Percentiles rank a stretch among this genome's conserved stretches.
These are phyloP conservation scores for Lolium multiflorum DNA, from an alignment of 176 grass and related monocot species.

Conservation along the genomic window DNA sequence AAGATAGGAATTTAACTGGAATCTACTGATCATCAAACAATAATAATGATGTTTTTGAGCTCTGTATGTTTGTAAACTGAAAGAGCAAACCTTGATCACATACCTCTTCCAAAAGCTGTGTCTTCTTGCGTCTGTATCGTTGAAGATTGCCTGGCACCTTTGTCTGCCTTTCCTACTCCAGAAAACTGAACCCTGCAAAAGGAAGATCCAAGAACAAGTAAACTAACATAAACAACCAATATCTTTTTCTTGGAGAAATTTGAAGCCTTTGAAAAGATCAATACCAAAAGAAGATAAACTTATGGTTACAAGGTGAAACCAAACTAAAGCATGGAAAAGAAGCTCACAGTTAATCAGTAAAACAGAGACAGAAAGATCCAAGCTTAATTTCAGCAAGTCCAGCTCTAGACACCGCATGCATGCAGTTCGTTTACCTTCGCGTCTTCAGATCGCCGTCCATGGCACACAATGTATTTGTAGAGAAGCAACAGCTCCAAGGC, in stretches of 20 bases:
- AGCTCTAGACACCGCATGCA: constrained; percentile 14
- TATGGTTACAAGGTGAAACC: neutral
- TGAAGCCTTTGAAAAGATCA: neutral
- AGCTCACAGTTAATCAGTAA: constrained; percentile 27
- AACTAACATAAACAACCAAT: neutral
- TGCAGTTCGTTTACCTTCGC: constrained; percentile 23
- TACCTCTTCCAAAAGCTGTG: constrained; percentile 46
- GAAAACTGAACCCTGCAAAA: constrained; percentile 51
- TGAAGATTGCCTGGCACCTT: constrained; percentile 21
- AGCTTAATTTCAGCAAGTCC: constrained; percentile 28
- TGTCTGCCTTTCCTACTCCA: constrained; percentile 40
- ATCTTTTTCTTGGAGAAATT: neutral
- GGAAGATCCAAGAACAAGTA: neutral
- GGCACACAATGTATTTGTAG: constrained; percentile 52
- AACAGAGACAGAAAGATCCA: neutral
- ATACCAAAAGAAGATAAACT: neutral
- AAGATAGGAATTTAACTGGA: neutral
- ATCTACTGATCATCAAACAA: neutral
- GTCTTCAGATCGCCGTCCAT: constrained; percentile 42
- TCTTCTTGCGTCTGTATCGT: constrained; percentile 21
- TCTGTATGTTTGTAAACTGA: neutral
- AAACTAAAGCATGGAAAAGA: constrained; percentile 29
- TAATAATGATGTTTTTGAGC: neutral
- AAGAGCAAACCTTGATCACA: constrained; percentile 9
- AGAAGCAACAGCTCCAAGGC: constrained; percentile 36